Evolutionary conservation across 1,284 basidiomycete species (phyloP), one percentile per base, ranked within the genome.

Genomic region (Malassezia dermatis): DNA sequence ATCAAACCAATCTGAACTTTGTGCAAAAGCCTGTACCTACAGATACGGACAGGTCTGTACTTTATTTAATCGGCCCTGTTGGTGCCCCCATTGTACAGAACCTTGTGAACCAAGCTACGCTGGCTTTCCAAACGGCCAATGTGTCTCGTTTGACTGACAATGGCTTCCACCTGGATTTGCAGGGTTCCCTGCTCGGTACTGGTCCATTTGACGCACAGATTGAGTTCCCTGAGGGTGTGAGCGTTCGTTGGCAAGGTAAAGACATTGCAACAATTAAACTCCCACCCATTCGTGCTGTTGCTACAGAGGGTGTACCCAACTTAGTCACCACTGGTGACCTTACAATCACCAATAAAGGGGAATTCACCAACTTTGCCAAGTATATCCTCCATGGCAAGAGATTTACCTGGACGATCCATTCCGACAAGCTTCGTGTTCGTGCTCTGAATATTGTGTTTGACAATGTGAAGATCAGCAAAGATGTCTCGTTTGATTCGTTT

Each of bases 321-420:
- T 83, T 84, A 59, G 66, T 75, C 35, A 77, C 82, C 0, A 79
- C 43, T 32, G 71, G 65, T 45, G 53, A 58, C 52, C 51, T 74
- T 35, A 67, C 61, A n/a, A 76, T 76, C 58, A 73, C 68, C 34
- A 57, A 75, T 53, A 49, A 68, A 3, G 56, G 40, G 8, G 60
- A 35, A 53, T 88, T 87, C 69, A 84, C 84, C 1, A 75, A 78
- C 12, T 86, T 85, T 67, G 80, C 85, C 1, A 82, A 79, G 1
- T 83, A 79, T 74, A 73, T 86, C 56, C 76, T 86, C 39, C 83
- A 86, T 65, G 83, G 82, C 58, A 78, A 80, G 11, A 77, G 73
- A 51, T 87, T 87, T 66, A 79, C 80, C 8, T 87, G 86, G 85
- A 83, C 79, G 2, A 82, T 88, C 45, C 82, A 81, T 15, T 84